Evolutionary conservation across 2,329 filamentous ascomycete species (phyloP), one percentile per base, ranked within the genome.

Genomic region (Fusarium sp.): DNA sequence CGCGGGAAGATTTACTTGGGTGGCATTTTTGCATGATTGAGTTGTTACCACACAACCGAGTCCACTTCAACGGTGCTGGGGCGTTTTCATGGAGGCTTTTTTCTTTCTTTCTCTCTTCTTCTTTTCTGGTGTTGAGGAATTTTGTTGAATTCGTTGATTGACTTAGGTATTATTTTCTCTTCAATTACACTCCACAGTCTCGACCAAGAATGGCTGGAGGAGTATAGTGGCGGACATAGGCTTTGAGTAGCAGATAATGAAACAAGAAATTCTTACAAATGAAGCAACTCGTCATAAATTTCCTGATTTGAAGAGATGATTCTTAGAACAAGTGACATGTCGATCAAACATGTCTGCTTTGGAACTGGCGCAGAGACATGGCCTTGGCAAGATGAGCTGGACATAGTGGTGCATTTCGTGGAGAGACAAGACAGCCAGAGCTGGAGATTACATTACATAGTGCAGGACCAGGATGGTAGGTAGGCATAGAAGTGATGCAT

Each of bases 31-130:
- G 61, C 66, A 69, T 63, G 39, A 58, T 45, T 29, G 33, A 31
- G 60, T 63, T 69, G 65, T 69, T 66, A 51, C 17, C 13, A 69
- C 27, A 62, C 66, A 66, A 63, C 49, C 20, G 47, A 21, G 56
- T 33, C 40, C 35, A 45, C 21, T 36, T 45, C 31, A 36, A 42
- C 15, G 56, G 66, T 49, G 41, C 50, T 41, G 23, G 11, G 62
- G 66, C 57, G 66, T 59, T 69, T 51, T 39, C 31, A 49, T 36
- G 35, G 43, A 31, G 41, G 55, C 21, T 20, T 27, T 39, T 49
- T 18, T 36, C 33, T n/a, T n/a, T n/a, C n/a, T n/a, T n/a, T n/a
- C n/a, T n/a, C n/a, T n/a, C n/a, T 27, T 39, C 46, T 18, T 36
- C 33, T 58, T 43, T 37, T 18, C 29, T 42, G 62, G 66, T 27